Base-by-base conservation (phyloP, 805 yeast species). In the Saccharomyces paradoxus region DNA sequence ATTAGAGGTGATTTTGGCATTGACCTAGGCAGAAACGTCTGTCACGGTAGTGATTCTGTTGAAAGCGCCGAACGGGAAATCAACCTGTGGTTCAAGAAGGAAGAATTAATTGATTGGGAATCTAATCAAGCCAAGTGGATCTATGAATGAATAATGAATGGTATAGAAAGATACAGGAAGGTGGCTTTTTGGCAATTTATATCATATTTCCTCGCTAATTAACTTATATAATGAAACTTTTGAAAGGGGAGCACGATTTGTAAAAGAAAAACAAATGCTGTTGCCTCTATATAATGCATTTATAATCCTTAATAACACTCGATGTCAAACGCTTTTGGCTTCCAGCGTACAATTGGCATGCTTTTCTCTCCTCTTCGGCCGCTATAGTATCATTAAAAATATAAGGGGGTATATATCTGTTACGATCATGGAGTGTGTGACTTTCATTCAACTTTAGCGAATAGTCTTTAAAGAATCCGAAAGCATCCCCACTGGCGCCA, bases 41-140 rank as follows among this genome's bases (percentile, higher is more conserved):
- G 87, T 75, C 99, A 94, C 83, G 99, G 99, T 77, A 92, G 98
- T 66, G 99, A 94, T 83, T 90, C 98, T 61, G 99, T 94, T 70
- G 99, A 92, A 80, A 80, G 86, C 67, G 99, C 99, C 70, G 77
- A 89, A 77, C 88, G 87, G 82, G 99, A 94, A 83, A 94, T 94
- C 67, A 84, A 72, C 65, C 82, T 94, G 71, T 94, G 99, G 99
- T 94, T 94, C 91, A 89, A 89, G 86, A 81, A 84, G 77, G 97
- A 90, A 77, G 99, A 94, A 82, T 79, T 94, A 69, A 87, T 84
- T 71, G 88, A 86, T 68, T 94, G 90, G 94, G 87, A 86, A 77
- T 84, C 92, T 63, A 81, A 96, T 73, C 72, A 82, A 77, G 76
- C 79, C 79, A 81, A 83, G 63, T 90, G 97, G 97, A 81, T 94